Evolutionary conservation across 441 rosid species (phyloP).

Genomic region (Capsella rubella): DNA sequence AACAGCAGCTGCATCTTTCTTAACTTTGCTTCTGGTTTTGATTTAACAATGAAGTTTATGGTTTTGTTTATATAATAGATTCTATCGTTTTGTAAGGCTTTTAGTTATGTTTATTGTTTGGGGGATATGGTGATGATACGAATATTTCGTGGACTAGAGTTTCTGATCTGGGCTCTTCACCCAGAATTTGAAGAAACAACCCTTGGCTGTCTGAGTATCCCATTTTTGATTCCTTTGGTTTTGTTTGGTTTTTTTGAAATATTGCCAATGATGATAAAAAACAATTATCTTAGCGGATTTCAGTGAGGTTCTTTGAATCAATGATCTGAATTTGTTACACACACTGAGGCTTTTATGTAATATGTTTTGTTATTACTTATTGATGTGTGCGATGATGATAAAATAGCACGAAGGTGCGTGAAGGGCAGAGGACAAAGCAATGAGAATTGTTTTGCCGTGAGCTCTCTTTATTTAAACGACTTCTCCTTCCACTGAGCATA

Average conservation of each 20-base stretch:
- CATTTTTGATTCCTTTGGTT: neutral
- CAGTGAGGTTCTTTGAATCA: conserved; percentile 73
- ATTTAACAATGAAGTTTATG: neutral
- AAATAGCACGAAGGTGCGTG: conserved; percentile 61
- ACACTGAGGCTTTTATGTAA: conserved; percentile 73
- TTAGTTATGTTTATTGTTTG: too few relatives aligned
- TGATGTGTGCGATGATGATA: conserved; percentile 71
- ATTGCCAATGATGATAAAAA: conserved; percentile 70
- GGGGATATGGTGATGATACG: conserved; percentile 69
- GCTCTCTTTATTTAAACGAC: conserved; percentile 73
- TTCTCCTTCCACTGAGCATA: conserved; percentile 99
- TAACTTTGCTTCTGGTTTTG: neutral
- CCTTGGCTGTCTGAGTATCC: conserved; percentile 99
- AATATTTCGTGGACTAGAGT: conserved; percentile 93
- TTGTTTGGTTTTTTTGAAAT: neutral
- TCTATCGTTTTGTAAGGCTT: too few relatives aligned
- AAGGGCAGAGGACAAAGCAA: conserved; percentile 77
- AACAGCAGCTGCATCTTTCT: neutral
- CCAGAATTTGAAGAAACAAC: conserved; percentile 80
- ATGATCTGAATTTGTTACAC: conserved; percentile 98
- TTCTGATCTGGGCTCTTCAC: conserved; percentile 79
- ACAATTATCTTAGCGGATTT: conserved; percentile 93
- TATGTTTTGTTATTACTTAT: neutral
- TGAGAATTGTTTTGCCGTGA: conserved; percentile 70
- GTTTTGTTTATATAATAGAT: too few relatives aligned